Evolutionary conservation across 768 basidiomycete genomes (phyloP), one percentile per base, ranked within the genome.

Genomic region (Amylocystis lapponica): DNA sequence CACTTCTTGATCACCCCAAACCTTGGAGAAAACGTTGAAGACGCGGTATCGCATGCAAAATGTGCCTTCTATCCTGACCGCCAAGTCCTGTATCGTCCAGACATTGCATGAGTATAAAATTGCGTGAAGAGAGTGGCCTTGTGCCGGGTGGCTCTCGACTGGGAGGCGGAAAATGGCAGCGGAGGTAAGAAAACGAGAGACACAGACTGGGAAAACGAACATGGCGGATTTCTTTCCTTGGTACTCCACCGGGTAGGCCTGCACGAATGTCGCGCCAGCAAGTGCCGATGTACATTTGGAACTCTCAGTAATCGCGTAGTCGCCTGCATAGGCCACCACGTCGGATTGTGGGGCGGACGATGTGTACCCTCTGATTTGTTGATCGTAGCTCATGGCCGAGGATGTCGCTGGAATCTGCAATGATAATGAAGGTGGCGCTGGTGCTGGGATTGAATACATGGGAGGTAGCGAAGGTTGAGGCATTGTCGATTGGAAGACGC

Each of bases 41-140:
- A 74, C 69, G 3, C 83, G 69, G 54, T 84, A 84, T n/a, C 82
- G 72, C 20, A 85, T 65, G 29, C 79, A 69, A 54, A 84, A 86
- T 13, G 66, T 69, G 19, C 83, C 83, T 53, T 84, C 82, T 17
- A 69, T 70, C 51, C 78, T 79, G 5, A 86, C 82, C 0, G 83
- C 79, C n/a, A 86, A 65, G 53, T 86, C 83, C 83, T 86, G 50
- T 9, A 30, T n/a, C 9, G n/a, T 9, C 9, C 9, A 30, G n/a
- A 30, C 9, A n/a, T 9, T 30, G 29, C 29, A 30, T 30, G n/a
- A 9, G n/a, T 9, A n/a, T n/a, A n/a, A n/a, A n/a, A n/a, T n/a
- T n/a, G n/a, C n/a, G n/a, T 43, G 32, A 10, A 26, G 44, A 33
- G 48, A 50, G 19, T 20, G 27, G 51, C 9, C 9, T 21, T 11